Base-by-base conservation (phyloP, 2,329 filamentous ascomycete species). In the Claviceps sp. region DNA sequence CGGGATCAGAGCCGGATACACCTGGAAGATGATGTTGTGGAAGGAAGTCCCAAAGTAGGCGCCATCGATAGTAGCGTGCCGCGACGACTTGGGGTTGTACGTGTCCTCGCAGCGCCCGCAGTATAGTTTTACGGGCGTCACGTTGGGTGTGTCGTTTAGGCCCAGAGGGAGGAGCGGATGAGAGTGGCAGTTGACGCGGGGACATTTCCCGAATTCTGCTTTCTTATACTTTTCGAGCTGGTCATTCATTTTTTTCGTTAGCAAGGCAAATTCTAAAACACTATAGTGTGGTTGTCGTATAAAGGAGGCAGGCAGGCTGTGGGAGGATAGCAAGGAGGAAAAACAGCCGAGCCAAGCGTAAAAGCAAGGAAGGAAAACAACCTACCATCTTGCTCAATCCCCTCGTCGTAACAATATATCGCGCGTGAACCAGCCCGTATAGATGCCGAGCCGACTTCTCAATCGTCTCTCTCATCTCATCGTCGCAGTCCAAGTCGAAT, bases 161-260 rank as follows among this genome's bases (percentile, higher is more conserved):
- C 93, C 93, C 82, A 96, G 94, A 46, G 93, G 93, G 30, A 98
- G 81, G 41, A 98, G 82, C 6, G 90, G 89, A 66, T 98, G 90
- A 11, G 85, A 87, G 63, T 94, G 84, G 73, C 93, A 98, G 75
- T 94, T 84, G 56, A 98, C 93, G 62, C 93, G 88, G 5, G 93
- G 93, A 66, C 93, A 98, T 74, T 96, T 97, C 59, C 93, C 93
- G 65, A 98, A 98, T 66, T 97, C 91, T 60, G 84, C 87, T 67
- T 95, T 95, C 66, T 98, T 98, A 71, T 95, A 98, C 70, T 98
- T 98, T 60, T 98, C 93, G 56, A 97, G 85, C 91, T 97, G 41
- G 16, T n/a, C 30, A 34, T 34, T 34, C 10, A 34, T 34, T 10
- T 34, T 4, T 10, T 22, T 22, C 22, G 4, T 34, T 11, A 34